Evolutionary conservation across 1,139 yeast species (phyloP), one percentile per base, ranked within the genome.

Genomic region (Taiozyma onychis): DNA sequence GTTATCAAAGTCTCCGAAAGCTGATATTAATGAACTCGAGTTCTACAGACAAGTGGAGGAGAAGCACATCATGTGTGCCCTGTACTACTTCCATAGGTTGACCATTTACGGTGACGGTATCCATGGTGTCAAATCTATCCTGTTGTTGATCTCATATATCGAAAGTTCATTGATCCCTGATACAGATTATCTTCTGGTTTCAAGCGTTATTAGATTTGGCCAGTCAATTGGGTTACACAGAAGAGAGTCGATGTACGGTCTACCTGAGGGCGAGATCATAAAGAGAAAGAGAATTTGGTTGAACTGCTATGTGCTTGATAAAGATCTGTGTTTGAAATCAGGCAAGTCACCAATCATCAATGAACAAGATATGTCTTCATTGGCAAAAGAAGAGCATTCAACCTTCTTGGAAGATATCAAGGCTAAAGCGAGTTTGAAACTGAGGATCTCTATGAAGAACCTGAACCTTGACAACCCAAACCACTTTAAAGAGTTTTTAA

Each of bases 171-270:
- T 76, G 11, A 62, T 70, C 11, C 71, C 78, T 22, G 75, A 74
- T 43, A 64, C 71, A 7, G 72, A 75, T 32, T 75, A 73, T 56
- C 66, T 73, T 26, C 61, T 82, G 13, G 61, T 73, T 0, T 67
- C 83, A 0, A 71, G 76, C n/a, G 83, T 83, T 0, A 70, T 79
- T 2, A 68, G 87, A 48, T 74, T 73, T 55, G 85, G 86, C 0
- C 80, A 76, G 54, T 83, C 80, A 43, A 64, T 83, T 49, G 91
- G 91, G 0, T 66, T 85, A 34, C 85, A 85, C 60, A 65, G 87
- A 18, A 67, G 64, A 28, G 87, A 83, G 54, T 65, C 76, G 6
- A 75, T 73, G 48, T 55, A 58, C 13, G 70, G 72, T 1, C 57
- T 78, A 30, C 51, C 71, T 0, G 55, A 57, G 0, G 65, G 63